Conservation (phyloP, 306 rosid genomes). For the Acacia acuminata region DNA sequence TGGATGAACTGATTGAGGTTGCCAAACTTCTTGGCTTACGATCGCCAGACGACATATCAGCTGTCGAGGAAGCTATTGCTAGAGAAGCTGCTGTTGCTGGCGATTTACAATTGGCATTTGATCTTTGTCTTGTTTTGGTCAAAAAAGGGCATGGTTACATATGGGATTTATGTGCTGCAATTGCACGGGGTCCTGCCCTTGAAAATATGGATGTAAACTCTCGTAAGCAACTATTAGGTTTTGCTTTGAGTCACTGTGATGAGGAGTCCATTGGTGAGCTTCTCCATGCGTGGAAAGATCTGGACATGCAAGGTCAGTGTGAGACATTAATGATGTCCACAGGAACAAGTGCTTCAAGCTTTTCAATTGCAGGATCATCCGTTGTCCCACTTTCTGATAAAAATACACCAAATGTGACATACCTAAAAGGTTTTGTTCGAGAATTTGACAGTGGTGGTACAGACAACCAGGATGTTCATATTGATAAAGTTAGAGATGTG, state of each 20-base stretch:
- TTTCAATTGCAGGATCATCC: conserved; percentile 61
- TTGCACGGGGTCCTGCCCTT: conserved; percentile 99
- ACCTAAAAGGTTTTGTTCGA: conserved; percentile 47
- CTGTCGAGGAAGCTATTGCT: conserved; percentile 94
- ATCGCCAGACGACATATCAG: conserved; percentile 74
- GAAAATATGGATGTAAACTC: conserved; percentile 88
- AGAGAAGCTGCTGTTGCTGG: conserved; percentile 99
- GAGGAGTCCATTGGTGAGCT: conserved; percentile 92
- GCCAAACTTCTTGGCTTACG: conserved; percentile 89
- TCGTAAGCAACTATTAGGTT: conserved; percentile 88
- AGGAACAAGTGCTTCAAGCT: conserved; percentile 54
- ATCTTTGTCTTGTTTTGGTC: conserved; percentile 89
- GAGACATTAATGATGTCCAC: conserved; percentile 62
- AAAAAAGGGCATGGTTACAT: conserved; percentile 85
- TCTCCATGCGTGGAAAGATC: conserved; percentile 93
- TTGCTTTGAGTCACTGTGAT: conserved; percentile 92
- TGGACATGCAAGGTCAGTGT: conserved; percentile 95
- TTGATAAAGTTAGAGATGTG: conserved; percentile 48
- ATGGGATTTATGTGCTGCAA: conserved; percentile 99
- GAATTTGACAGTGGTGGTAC: conserved; percentile 39
- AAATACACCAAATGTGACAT: conserved; percentile 46
- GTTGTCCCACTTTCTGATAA: conserved; percentile 44
- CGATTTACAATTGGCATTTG: conserved; percentile 96
- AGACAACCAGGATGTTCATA: conserved; percentile 61
- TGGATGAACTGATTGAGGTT: conserved; percentile 90